Conservation (phyloP, 2,329 filamentous ascomycete genomes). For the Rhynchosporium secalis region DNA sequence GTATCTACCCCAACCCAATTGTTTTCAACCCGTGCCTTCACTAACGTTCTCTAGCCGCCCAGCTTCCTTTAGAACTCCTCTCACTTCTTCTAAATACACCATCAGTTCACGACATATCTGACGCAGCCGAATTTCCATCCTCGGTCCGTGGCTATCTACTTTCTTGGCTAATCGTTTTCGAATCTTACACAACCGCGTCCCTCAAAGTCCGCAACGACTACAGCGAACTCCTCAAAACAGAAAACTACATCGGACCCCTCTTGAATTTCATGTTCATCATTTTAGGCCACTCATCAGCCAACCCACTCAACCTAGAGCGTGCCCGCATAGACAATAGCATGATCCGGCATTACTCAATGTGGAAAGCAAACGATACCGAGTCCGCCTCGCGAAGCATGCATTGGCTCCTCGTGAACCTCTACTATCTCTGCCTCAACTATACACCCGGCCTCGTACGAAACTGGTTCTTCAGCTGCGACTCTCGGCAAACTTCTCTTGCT, state of each 20-base stretch:
- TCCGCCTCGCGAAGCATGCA: constrained; percentile 72
- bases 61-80: constrained; percentile 79
- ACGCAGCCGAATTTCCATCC: constrained; percentile 66
- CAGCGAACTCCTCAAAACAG: constrained; percentile 73
- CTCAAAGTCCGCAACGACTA: constrained; percentile 84
- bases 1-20: constrained; percentile 35
- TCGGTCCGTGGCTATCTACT: constrained; percentile 77
- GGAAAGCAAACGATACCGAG: constrained; percentile 55
- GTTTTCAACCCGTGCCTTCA: neutral
- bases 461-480: constrained; percentile 83
- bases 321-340: constrained; percentile 59
- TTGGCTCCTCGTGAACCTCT: constrained; percentile 82
- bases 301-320: constrained; percentile 72
- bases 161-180: constrained; percentile 87
- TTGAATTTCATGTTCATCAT: constrained; percentile 82
- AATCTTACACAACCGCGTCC: constrained; percentile 76
- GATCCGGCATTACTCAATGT: constrained; percentile 55
- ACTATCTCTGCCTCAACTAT: constrained; percentile 77
- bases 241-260: constrained; percentile 66
- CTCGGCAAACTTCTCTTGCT: constrained; percentile 74
- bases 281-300: constrained; percentile 74
- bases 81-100: constrained; percentile 81
- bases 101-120: constrained; percentile 64
- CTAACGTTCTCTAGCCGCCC: constrained; percentile 51
- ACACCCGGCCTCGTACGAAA: constrained; percentile 75